These are phyloP conservation scores for Crataegus laevigata DNA, from an alignment of 306 rosid species.

Conservation along the genomic window DNA sequence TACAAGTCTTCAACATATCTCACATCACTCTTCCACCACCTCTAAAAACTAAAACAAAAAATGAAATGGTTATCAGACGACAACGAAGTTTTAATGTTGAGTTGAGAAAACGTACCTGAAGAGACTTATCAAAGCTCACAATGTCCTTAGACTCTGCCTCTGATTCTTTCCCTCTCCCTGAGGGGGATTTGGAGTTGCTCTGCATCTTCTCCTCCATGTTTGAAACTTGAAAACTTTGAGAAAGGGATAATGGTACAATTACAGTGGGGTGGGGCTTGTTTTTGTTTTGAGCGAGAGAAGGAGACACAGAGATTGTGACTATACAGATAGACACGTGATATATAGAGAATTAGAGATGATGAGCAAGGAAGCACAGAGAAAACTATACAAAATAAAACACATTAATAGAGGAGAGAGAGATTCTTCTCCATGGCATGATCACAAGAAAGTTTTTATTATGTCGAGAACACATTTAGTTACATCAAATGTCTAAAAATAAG, in stretches of 20 bases:
- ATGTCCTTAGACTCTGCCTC: conserved; percentile 33
- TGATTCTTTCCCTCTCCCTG: conserved; percentile 27
- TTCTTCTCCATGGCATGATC: not conserved
- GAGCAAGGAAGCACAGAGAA: not conserved
- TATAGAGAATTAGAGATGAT: not conserved
- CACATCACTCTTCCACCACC: not conserved
- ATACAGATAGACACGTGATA: not conserved
- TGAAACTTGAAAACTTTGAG: not conserved
- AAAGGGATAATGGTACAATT: not conserved
- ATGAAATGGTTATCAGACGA: too few species aligned
- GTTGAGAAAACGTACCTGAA: conserved; percentile 41
- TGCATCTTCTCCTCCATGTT: conserved; percentile 16
- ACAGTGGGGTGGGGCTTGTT: conserved; percentile 1
- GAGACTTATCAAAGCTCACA: conserved; percentile 47
- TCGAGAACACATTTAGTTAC: too few species aligned
- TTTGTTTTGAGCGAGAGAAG: conserved; percentile 8
- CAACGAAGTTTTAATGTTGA: not conserved
- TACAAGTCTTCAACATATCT: not conserved
- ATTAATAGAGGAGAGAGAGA: not conserved
- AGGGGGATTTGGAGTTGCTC: conserved; percentile 33
- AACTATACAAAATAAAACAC: too few species aligned
- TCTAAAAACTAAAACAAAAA: not conserved
- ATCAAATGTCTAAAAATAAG: too few species aligned
- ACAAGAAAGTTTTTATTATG: too few species aligned
- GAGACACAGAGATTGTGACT: conserved; percentile 1